Evolutionary conservation across 169 alveolate genomes (phyloP).

Genomic region (Perkinsus marinus): DNA sequence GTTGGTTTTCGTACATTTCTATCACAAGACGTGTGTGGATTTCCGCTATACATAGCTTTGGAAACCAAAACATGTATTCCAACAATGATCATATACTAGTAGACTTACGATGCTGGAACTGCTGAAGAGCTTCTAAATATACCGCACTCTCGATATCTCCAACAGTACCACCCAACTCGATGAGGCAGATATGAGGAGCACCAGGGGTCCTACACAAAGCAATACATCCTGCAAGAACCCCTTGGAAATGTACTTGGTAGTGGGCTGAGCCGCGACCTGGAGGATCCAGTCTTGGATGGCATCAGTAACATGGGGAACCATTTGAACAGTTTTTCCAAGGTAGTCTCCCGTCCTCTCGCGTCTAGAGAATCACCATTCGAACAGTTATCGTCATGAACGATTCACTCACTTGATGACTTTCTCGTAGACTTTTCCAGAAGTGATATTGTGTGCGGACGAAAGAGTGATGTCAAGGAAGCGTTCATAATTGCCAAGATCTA

Average conservation of each 20-base stretch:
- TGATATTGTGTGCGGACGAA: slow-evolving; percentile 67
- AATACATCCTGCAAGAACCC: too few relatives aligned
- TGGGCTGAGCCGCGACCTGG: slow-evolving; percentile 44
- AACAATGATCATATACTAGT: too few relatives aligned
- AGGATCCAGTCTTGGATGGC: slow-evolving; percentile 64
- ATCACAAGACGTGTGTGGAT: too few relatives aligned
- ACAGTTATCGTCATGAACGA: too few relatives aligned
- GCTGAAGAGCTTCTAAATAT: slow-evolving; percentile 79
- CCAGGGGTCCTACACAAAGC: not conserved
- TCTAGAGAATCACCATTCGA: not conserved
- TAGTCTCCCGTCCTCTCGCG: slow-evolving; percentile 85
- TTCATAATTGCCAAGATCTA: slow-evolving; percentile 96
- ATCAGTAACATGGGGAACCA: slow-evolving; percentile 45
- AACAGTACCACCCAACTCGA: slow-evolving; percentile 92
- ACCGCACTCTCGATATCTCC: slow-evolving; percentile 89
- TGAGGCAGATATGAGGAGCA: slow-evolving; percentile 71
- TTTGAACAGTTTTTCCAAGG: slow-evolving; percentile 88
- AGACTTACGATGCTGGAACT: slow-evolving; percentile 35
- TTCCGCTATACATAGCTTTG: too few relatives aligned
- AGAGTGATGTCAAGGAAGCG: slow-evolving; percentile 73
- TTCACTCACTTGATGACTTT: slow-evolving; percentile 51
- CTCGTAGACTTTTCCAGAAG: slow-evolving; percentile 88
- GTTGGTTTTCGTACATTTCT: too few relatives aligned
- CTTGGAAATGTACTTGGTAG: slow-evolving; percentile 3
- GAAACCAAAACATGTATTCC: too few relatives aligned